phyloP scores from a whole-genome alignment of 768 basidiomycete genomes.

The Collybiopsis confluens region DNA sequence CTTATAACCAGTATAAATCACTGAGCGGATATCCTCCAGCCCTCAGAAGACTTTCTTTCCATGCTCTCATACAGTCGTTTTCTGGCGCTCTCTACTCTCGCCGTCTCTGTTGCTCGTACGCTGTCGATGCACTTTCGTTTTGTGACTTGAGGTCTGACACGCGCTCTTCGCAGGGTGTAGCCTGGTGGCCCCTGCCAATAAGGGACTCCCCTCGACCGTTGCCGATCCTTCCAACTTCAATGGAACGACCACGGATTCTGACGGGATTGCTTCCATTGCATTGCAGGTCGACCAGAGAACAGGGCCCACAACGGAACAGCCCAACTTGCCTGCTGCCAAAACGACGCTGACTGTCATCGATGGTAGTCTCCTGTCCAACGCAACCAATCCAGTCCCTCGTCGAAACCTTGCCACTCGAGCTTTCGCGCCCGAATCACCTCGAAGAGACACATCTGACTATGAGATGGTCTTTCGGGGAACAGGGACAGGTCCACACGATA shows the following conservation, averaged over 20 bases:
- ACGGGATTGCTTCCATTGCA: conserved; percentile 31
- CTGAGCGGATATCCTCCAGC: background rate
- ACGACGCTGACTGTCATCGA: conserved; percentile 42
- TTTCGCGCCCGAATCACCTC: conserved; percentile 1
- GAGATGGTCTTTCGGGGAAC: conserved; percentile 35
- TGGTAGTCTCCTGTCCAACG: conserved; percentile 30
- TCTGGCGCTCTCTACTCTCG: background rate
- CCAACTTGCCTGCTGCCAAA: conserved; percentile 30
- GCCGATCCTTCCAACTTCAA: conserved; percentile 5
- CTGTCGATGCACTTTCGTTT: background rate
- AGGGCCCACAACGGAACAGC: conserved; percentile 24
- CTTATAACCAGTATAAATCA: background rate
- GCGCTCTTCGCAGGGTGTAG: background rate
- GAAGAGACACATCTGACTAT: conserved; percentile 20
- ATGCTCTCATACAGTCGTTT: background rate
- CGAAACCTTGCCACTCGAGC: conserved; percentile 8
- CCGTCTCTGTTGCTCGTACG: conserved; percentile 1
- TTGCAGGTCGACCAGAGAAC: conserved; percentile 35
- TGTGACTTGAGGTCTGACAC: background rate
- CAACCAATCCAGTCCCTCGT: conserved; percentile 3
- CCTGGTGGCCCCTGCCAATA: conserved; percentile 2
- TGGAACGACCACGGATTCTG: conserved; percentile 24
- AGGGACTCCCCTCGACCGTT: conserved; percentile 1
- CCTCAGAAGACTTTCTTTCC: background rate
- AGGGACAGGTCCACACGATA: conserved; percentile 27